phyloP scores from a whole-genome alignment of 1,139 yeast species.

The Debaryomyces robertsiae region DNA sequence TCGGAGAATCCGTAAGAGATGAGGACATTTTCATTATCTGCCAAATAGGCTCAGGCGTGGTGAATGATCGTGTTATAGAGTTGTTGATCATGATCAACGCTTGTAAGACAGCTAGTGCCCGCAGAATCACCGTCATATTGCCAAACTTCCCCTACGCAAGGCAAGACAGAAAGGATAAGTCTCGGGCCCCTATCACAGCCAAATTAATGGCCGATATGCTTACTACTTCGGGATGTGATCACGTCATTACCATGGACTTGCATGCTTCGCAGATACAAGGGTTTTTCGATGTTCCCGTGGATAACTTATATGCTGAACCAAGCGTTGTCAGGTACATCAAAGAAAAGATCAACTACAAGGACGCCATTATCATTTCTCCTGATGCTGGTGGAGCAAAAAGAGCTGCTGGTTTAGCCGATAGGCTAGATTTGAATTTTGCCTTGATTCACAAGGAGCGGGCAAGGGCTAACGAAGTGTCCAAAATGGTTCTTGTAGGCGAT shows the following conservation, averaged over 20 bases:
- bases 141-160: slow-evolving; percentile 85
- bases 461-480: slow-evolving; percentile 73
- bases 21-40: slow-evolving; percentile 70
- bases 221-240: slow-evolving; percentile 80
- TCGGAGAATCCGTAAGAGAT: slow-evolving; percentile 76
- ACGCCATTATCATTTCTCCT: slow-evolving; percentile 71
- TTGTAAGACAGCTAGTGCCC: slow-evolving; percentile 76
- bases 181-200: slow-evolving; percentile 82
- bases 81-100: slow-evolving; percentile 73
- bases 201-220: slow-evolving; percentile 74
- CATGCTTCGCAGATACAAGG: slow-evolving; percentile 89
- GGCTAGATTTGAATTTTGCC: slow-evolving; percentile 74
- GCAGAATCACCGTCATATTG: slow-evolving; percentile 75
- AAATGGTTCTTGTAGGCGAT: slow-evolving; percentile 80
- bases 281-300: slow-evolving; percentile 79
- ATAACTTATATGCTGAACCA: slow-evolving; percentile 81
- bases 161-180: slow-evolving; percentile 80
- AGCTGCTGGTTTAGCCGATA: slow-evolving; percentile 78
- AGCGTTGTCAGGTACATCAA: slow-evolving; percentile 68
- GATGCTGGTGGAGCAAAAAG: slow-evolving; percentile 89
- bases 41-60: slow-evolving; percentile 72
- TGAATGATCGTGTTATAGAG: slow-evolving; percentile 74
- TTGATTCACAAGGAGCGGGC: slow-evolving; percentile 82
- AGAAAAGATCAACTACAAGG: slow-evolving; percentile 48
- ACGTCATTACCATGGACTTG: slow-evolving; percentile 80